Evolutionary conservation across 2,329 filamentous ascomycete species (phyloP), one percentile per base, ranked within the genome.

Genomic region (Venturia pyrina): DNA sequence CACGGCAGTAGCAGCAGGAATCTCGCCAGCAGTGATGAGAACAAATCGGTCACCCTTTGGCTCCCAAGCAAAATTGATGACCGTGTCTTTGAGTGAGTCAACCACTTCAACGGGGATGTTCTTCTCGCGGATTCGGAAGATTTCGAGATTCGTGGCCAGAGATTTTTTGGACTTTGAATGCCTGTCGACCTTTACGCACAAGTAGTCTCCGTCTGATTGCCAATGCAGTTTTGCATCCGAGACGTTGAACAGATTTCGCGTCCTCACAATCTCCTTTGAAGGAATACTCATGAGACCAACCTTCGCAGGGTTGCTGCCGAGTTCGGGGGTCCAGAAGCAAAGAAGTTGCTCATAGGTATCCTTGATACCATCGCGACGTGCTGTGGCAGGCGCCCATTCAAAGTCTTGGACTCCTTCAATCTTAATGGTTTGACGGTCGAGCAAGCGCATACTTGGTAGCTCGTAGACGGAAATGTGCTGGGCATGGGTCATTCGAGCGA

Each of bases 111-210:
- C 93, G 0, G 95, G 95, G 1, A 99, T 95, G 71, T 95, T 93
- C 85, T 99, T 99, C 79, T 99, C 95, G 76, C 87, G 88, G 71
- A 99, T 86, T 68, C 95, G 91, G 89, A 99, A 99, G 75, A 99
- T 98, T 78, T 99, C 95, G 44, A 99, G 86, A 71, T 96, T 98
- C 41, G 95, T 99, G 68, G 93, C 93, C 73, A 96, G 86, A 2
- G 92, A 96, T 81, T 98, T 99, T 84, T 98, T 98, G 66, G 93
- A 97, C 81, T 99, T 99, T 77, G 92, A 96, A 83, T 99, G 95
- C 70, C 95, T 86, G 78, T 99, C 95, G 66, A 99, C 95, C 85
- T 99, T 99, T 77, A 98, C 93, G 75, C 95, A 98, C 68, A 99
- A 87, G 75, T 97, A 99, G 68, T 89, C 85, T 66, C 88, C 90